A percentile compares a stretch with the other conserved stretches of the same genome.
Conservation (phyloP, 768 basidiomycete species). For the Auricularia cornea region DNA sequence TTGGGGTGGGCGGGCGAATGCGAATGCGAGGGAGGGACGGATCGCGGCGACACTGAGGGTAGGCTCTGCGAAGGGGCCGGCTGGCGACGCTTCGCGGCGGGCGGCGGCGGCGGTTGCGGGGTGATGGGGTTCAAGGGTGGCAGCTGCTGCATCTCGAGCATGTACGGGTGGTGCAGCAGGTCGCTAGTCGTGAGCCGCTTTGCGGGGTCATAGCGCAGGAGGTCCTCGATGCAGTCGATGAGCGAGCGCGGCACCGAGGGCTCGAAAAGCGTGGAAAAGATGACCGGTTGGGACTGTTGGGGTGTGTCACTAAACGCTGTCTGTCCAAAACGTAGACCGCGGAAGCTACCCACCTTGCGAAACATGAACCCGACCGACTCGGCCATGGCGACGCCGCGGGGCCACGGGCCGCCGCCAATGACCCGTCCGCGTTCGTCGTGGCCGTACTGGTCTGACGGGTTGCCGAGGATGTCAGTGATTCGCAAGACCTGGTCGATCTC, state of each 20-base stretch:
- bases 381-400: slow-evolving; percentile 78
- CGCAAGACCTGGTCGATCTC: slow-evolving; percentile 88
- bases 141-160: slow-evolving; percentile 51
- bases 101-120: slow-evolving; percentile 54
- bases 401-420: slow-evolving; percentile 86
- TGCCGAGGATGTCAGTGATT: slow-evolving; percentile 90
- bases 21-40: slow-evolving; percentile 42
- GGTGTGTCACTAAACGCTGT: not conserved
- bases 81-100: slow-evolving; percentile 16
- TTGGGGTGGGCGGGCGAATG: slow-evolving; percentile 31
- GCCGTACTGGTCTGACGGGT: slow-evolving; percentile 81
- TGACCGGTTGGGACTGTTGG: slow-evolving; percentile 51
- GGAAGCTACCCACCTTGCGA: slow-evolving; percentile 55
- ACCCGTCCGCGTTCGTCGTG: slow-evolving; percentile 56
- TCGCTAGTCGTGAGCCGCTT: slow-evolving; percentile 77
- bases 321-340: slow-evolving; percentile 16
- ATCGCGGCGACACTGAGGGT: slow-evolving; percentile 35
- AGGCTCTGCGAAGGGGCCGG: slow-evolving; percentile 13
- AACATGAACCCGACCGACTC: slow-evolving; percentile 79
- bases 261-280: slow-evolving; percentile 69
- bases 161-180: slow-evolving; percentile 84
- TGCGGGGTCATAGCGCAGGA: slow-evolving; percentile 88
- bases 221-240: slow-evolving; percentile 84
- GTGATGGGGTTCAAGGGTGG: slow-evolving; percentile 13
- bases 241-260: slow-evolving; percentile 68